Evolutionary conservation across 495 filamentous ascomycete genomes (phyloP).

Genomic region (Hypoxylon intermedium): DNA sequence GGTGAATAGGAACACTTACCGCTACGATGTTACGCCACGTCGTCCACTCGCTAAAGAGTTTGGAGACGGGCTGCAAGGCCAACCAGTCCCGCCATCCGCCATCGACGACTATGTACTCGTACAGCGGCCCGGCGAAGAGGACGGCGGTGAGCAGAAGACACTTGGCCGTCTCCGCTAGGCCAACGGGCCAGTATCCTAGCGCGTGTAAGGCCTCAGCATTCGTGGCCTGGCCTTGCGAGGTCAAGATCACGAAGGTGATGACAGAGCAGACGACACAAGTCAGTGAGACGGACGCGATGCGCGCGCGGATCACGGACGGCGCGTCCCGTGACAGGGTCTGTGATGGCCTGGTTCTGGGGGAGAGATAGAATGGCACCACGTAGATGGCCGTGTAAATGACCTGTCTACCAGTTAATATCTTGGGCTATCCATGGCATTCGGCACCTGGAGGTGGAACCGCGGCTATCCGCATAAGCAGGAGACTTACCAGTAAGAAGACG

Average conservation of each 20-base stretch:
- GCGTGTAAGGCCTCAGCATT: slow-evolving; percentile 63
- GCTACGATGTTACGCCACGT: slow-evolving; percentile 63
- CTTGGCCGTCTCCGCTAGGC: slow-evolving; percentile 63
- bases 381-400: slow-evolving; percentile 82
- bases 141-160: slow-evolving; percentile 72
- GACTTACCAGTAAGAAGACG: slow-evolving; percentile 44
- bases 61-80: slow-evolving; percentile 41
- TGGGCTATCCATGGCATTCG: background rate
- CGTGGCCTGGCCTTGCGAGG: slow-evolving; percentile 38
- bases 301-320: slow-evolving; percentile 85
- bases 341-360: slow-evolving; percentile 77
- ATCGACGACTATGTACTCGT: slow-evolving; percentile 74
- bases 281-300: slow-evolving; percentile 77
- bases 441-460: slow-evolving; percentile 7
- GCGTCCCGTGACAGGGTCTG: slow-evolving; percentile 84
- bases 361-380: slow-evolving; percentile 91
- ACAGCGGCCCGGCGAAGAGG: slow-evolving; percentile 86
- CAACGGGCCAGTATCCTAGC: slow-evolving; percentile 78
- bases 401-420: slow-evolving; percentile 46
- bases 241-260: slow-evolving; percentile 67
- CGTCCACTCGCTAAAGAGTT: slow-evolving; percentile 54
- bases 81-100: slow-evolving; percentile 73
- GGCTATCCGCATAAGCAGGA: slow-evolving; percentile 18
- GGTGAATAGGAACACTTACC: slow-evolving; percentile 44
- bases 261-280: slow-evolving; percentile 69